Evolutionary conservation across 2,329 filamentous ascomycete genomes (phyloP).

Genomic region (Ophiostoma triangulosporum): DNA sequence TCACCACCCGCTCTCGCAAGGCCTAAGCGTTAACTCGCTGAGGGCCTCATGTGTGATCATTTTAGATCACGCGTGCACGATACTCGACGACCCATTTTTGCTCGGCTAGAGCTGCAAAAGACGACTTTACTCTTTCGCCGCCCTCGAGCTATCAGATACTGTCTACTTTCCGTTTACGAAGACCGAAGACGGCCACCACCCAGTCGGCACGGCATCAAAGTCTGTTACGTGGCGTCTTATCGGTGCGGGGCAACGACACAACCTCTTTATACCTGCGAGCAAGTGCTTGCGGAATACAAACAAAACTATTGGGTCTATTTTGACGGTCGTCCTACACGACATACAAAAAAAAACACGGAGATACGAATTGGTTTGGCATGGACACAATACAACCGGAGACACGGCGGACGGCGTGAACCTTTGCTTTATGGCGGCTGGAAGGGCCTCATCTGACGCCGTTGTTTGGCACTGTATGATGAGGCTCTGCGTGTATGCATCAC

Average conservation of each 20-base stretch:
- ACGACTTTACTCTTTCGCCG: neutral
- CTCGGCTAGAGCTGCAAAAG: neutral
- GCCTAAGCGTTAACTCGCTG: constrained; percentile 33
- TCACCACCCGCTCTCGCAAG: constrained; percentile 54
- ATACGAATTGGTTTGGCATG: constrained; percentile 7
- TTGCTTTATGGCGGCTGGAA: neutral
- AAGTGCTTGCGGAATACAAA: constrained; percentile 4
- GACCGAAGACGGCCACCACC: neutral
- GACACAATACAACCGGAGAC: constrained; percentile 1
- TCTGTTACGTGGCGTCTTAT: neutral
- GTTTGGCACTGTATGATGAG: neutral
- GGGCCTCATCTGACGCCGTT: neutral
- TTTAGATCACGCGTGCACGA: neutral
- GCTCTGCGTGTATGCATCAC: neutral
- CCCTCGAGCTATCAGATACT: neutral
- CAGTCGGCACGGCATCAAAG: neutral
- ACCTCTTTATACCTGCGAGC: constrained; percentile 1
- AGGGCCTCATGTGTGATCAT: neutral
- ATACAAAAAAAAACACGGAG: constrained; percentile 8
- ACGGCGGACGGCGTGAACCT: constrained; percentile 6
- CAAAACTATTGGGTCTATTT: neutral
- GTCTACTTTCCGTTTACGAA: neutral
- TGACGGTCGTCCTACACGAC: constrained; percentile 1
- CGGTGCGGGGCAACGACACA: neutral
- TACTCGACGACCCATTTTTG: neutral